A percentile compares a stretch with the other conserved stretches of the same genome.
These are phyloP conservation scores for Cadophora sp. DNA, from an alignment of 2,329 filamentous ascomycete genomes.

Conservation along the genomic window DNA sequence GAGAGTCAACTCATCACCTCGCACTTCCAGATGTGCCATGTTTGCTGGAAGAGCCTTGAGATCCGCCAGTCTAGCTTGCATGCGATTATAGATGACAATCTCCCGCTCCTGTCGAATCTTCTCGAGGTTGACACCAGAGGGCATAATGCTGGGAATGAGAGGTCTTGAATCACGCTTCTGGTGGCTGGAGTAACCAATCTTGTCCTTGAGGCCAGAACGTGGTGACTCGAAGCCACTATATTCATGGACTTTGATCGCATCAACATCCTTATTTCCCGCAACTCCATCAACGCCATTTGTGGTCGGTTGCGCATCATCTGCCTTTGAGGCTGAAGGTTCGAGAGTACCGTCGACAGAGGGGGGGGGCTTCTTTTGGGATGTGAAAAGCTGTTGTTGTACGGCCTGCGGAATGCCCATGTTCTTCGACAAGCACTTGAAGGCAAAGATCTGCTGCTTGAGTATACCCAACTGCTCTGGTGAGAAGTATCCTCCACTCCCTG, in stretches of 20 bases:
- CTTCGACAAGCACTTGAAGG: conserved; percentile 89
- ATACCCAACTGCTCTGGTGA: conserved; percentile 79
- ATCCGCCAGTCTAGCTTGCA: conserved; percentile 83
- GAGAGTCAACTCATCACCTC: conserved; percentile 69
- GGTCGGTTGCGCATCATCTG: conserved; percentile 45
- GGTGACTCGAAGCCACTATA: conserved; percentile 68
- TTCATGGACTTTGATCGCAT: conserved; percentile 59
- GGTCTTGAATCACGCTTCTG: conserved; percentile 75
- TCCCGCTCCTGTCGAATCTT: conserved; percentile 87
- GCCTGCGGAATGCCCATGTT: conserved; percentile 80
- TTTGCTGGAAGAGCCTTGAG: conserved; percentile 85
- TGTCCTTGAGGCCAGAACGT: conserved; percentile 53
- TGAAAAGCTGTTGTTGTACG: conserved; percentile 84
- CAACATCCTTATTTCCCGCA: conserved; percentile 42
- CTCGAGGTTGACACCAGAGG: conserved; percentile 86
- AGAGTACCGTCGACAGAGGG: conserved; percentile 32
- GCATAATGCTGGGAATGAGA: conserved; percentile 87
- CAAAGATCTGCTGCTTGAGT: conserved; percentile 84
- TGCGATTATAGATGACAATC: conserved; percentile 86
- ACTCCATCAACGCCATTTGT: conserved; percentile 46
- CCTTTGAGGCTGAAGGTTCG: conserved; percentile 35
- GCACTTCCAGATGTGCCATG: conserved; percentile 84
- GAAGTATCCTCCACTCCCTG: conserved; percentile 66
- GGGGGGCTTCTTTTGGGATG: conserved; percentile 65
- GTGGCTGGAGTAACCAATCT: conserved; percentile 83